phyloP scores from a whole-genome alignment of 495 filamentous ascomycete species.

The Usnea hakonensis region DNA sequence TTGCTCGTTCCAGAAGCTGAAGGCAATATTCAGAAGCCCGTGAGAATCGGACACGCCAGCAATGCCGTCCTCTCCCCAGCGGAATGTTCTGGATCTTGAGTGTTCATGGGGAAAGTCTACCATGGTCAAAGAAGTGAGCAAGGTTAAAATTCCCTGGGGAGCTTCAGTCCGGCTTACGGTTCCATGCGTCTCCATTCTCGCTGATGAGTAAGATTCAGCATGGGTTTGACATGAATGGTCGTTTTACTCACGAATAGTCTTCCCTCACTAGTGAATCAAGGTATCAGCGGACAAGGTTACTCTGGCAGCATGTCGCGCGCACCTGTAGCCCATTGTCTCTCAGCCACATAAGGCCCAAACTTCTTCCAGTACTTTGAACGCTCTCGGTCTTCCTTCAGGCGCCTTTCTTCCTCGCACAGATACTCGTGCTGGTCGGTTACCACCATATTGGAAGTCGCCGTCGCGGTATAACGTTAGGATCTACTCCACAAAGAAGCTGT shows the following conservation, averaged over 20 bases:
- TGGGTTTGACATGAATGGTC: constrained; percentile 13
- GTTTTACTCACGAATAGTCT: constrained; percentile 73
- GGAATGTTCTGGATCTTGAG: constrained; percentile 75
- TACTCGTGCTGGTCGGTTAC: constrained; percentile 78
- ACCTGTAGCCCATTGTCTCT: constrained; percentile 87
- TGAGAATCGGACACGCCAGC: constrained; percentile 92
- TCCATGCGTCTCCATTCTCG: constrained; percentile 88
- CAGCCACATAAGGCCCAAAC: constrained; percentile 30
- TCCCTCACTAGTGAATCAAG: constrained; percentile 60
- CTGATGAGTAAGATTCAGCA: constrained; percentile 27
- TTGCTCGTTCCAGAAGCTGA: constrained; percentile 95
- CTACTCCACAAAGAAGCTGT: background rate
- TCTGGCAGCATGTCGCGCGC: constrained; percentile 19
- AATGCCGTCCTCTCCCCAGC: constrained; percentile 97
- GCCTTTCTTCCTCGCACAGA: constrained; percentile 77
- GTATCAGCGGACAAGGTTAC: background rate
- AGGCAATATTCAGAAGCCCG: constrained; percentile 81
- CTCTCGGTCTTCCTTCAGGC: constrained; percentile 76
- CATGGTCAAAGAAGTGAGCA: background rate
- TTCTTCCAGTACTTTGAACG: constrained; percentile 86
- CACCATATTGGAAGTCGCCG: constrained; percentile 55
- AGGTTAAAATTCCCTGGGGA: background rate
- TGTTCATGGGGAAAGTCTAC: constrained; percentile 89
- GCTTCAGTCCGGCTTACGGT: constrained; percentile 45
- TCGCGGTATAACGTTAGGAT: background rate